Base-by-base conservation (phyloP, 345 rosid genomes). In the Hevea brasiliensis region DNA sequence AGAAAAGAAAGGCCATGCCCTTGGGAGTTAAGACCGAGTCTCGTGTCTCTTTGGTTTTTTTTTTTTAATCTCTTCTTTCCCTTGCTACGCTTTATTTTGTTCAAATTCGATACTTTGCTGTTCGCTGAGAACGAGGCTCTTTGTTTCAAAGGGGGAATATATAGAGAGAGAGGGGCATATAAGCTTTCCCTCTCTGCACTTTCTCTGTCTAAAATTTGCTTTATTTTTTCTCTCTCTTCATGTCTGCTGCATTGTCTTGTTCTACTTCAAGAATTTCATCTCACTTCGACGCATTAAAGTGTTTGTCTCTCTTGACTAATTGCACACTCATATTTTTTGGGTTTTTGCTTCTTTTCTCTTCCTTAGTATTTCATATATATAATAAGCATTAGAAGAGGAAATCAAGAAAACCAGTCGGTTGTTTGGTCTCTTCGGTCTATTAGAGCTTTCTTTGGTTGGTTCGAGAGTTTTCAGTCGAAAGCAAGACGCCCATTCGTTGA, bases 241-340 rank as follows among this genome's bases (percentile, higher is more conserved):
- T 81, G 84, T 83, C 89, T 87, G 77, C 90, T 81, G 65, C 95
- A 88, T 88, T 90, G 91, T 88, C 94, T 89, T 81, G 84, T 82
- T 86, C 84, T 85, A 75, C 85, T 88, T 83, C 86, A 87, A 84
- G 90, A 88, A 89, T 88, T 86, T 80, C 85, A 59, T 83, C 90
- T 86, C 89, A 81, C 85, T 89, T 84, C 88, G 85, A 80, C 85
- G 84, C 88, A 85, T 84, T 87, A 79, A 86, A 88, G 74, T 61
- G 41, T 51, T 73, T 66, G 70, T 73, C 79, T 74, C 77, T 84
- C 74, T 81, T 48, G 71, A 44, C 75, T 71, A 64, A 76, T 61
- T 65, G 58, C 37, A 45, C 56, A 15, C 81, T 78, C 81, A 58
- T 73, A 21, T 71, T 76, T 81, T 76, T 68, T 37, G 71, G 76